Conservation (phyloP, 2,329 filamentous ascomycete species). For the Ramularia collo-cygni region DNA sequence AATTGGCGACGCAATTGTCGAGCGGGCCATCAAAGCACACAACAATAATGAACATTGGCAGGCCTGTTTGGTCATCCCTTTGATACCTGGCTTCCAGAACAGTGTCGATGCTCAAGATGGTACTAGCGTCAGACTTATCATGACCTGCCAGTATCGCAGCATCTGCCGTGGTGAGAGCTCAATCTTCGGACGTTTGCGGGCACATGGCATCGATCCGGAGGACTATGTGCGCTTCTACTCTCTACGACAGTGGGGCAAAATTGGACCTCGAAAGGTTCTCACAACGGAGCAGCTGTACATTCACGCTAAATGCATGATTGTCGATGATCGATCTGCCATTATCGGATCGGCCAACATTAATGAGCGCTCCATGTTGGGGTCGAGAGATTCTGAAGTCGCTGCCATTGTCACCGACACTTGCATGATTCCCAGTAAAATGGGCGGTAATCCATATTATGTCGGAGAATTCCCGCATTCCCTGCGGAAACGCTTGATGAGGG, state of each 20-base stretch:
- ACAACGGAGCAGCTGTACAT: conserved; percentile 98
- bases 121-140: conserved; percentile 87
- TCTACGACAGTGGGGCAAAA: conserved; percentile 83
- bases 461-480: conserved; percentile 89
- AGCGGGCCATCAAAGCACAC: conserved; percentile 79
- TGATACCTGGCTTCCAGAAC: conserved; percentile 98
- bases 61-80: conserved; percentile 79
- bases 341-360: conserved; percentile 99
- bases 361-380: conserved; percentile 89
- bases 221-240: conserved; percentile 96
- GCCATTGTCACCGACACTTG: conserved; percentile 87
- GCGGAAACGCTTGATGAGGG: conserved; percentile 88
- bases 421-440: conserved; percentile 89
- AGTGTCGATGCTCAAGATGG: conserved; percentile 91
- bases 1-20: conserved; percentile 89
- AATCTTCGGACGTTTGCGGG: conserved; percentile 79
- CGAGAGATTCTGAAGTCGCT: conserved; percentile 85
- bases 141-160: conserved; percentile 94
- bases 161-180: conserved; percentile 89
- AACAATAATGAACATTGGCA: conserved; percentile 84
- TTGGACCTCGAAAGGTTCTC: conserved; percentile 72
- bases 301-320: conserved; percentile 93
- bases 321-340: conserved; percentile 85
- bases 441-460: conserved; percentile 78
- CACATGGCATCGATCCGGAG: conserved; percentile 78